phyloP scores from a whole-genome alignment of 345 rosid species.

The Hypericum androsaemum region DNA sequence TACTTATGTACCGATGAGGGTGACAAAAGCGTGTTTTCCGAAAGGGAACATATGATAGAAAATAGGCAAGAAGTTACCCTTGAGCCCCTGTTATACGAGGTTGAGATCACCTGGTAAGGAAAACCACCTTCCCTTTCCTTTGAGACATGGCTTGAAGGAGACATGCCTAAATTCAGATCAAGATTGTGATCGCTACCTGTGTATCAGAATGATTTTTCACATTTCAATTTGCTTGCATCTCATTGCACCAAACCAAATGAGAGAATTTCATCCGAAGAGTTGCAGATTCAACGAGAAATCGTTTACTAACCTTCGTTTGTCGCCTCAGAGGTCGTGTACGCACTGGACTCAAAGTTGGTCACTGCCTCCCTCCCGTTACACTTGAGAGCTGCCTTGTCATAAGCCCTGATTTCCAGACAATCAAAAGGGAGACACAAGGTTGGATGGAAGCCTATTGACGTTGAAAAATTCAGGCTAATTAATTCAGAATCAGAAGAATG shows the following conservation, averaged over 20 bases:
- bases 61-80: no score
- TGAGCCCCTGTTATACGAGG: neutral
- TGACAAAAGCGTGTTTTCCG: no score
- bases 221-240: neutral
- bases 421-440: neutral
- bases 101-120: neutral
- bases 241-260: neutral
- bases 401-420: neutral
- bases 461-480: neutral
- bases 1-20: no score
- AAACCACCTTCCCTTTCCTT: neutral
- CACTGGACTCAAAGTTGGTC: neutral
- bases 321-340: no score
- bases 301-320: neutral
- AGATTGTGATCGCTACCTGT: neutral
- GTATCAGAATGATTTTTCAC: neutral
- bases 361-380: neutral
- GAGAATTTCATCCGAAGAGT: neutral
- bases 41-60: no score
- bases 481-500: neutral
- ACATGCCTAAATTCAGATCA: neutral
- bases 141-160: neutral
- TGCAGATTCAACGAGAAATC: neutral
- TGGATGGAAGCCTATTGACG: neutral
- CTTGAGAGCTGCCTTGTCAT: slow-evolving; percentile 3